A percentile compares a stretch with the other conserved stretches of the same genome.
phyloP scores from a whole-genome alignment of 73 alveolate genomes.

The Diophrys appendiculata region DNA sequence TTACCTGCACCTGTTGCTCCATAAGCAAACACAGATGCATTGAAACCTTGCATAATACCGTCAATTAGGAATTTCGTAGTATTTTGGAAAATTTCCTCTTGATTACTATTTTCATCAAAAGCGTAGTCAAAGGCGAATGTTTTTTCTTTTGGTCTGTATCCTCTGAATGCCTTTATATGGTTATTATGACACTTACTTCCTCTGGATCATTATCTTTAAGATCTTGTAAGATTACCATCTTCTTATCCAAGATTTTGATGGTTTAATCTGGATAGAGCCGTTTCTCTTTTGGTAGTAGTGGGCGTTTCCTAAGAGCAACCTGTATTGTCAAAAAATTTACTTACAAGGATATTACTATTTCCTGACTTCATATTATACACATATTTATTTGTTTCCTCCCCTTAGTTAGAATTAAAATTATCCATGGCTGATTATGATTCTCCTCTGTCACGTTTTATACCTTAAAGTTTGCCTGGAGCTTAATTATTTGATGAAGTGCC shows the following conservation, averaged over 20 bases:
- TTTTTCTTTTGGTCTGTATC: slow-evolving; percentile 88
- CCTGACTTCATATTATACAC: slow-evolving; percentile 55
- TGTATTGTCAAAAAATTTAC: no score
- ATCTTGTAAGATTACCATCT: slow-evolving; percentile 77
- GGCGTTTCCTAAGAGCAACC: slow-evolving; percentile 86
- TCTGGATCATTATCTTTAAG: slow-evolving; percentile 64
- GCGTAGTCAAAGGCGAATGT: slow-evolving; percentile 95
- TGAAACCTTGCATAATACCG: slow-evolving; percentile 92
- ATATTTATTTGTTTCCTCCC: slow-evolving; percentile 25
- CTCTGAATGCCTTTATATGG: slow-evolving; percentile 62
- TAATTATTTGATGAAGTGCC: no score
- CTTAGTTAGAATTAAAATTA: no score
- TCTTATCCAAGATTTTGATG: slow-evolving; percentile 71
- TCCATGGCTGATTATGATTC: no score
- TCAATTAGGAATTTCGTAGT: slow-evolving; percentile 80
- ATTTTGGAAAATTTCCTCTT: slow-evolving; percentile 35
- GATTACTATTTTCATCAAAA: slow-evolving; percentile 68
- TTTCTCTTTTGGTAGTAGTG: slow-evolving; percentile 71
- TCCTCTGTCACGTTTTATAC: no score
- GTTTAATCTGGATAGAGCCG: slow-evolving; percentile 7
- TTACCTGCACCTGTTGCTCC: slow-evolving; percentile 99
- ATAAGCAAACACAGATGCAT: slow-evolving; percentile 96
- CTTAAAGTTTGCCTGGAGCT: no score
- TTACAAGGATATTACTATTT: slow-evolving; percentile 53
- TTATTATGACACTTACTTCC: slow-evolving; percentile 43